Base-by-base conservation (phyloP, 768 basidiomycete species). In the Myochromella boudieri region DNA sequence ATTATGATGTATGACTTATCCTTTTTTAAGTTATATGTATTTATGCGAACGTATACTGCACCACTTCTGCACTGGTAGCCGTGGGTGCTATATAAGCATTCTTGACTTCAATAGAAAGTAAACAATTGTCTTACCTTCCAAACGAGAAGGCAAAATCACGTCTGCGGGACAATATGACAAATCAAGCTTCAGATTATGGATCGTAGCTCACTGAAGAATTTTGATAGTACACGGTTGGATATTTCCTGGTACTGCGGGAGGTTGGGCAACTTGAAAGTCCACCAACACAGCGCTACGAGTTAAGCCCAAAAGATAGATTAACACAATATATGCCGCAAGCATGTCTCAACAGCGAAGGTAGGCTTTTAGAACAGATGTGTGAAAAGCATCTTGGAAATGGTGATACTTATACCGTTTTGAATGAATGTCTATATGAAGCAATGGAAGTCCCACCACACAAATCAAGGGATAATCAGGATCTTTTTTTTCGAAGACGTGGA, bases 111-210 rank as follows among this genome's bases (percentile, higher is more conserved):
- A 9, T 31, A 2, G 12, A 22, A n/a, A 7, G 15, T 8, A 4
- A 15, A 5, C 6, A 12, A 11, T 10, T 8, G 17, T 12, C 20
- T 60, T 57, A 87, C 86, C 69, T 49, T 57, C 83, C 85, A 52
- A 80, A 88, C 2, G 87, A 88, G 59, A 75, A 78, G 2, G 80
- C 87, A 57, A 87, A 89, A 44, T 84, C 85, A 43, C 79, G 83
- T 60, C 86, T 86, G 45, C 20, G 24, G 15, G 39, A 26, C 10
- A 34, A 6, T 10, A 22, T 17, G 26, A 33, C 44, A 43, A 17
- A 49, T 34, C 18, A 41, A 24, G 34, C 37, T 21, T 20, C 37
- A 44, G n/a, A 33, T n/a, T 9, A 26, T 14, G 1, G 25, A 21
- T 42, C 3, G 37, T 26, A 17, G 65, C 77, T 57, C 50, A 87